Evolutionary conservation across 2,329 filamentous ascomycete genomes (phyloP).

Genomic region (Podosphaera fusca): DNA sequence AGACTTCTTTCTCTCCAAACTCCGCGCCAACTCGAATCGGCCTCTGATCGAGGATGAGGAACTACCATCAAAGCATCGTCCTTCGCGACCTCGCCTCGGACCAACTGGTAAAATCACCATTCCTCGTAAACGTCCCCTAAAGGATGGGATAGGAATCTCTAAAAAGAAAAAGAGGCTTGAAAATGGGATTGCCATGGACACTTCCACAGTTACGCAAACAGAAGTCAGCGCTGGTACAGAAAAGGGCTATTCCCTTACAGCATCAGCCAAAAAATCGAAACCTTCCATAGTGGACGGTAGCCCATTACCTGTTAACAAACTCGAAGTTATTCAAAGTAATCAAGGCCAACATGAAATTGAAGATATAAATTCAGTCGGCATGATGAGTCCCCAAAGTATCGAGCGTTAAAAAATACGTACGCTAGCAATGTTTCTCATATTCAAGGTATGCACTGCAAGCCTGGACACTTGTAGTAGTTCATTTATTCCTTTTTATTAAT

Average conservation of each 20-base stretch:
- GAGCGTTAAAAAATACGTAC: conserved; percentile 7
- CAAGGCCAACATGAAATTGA: conserved; percentile 36
- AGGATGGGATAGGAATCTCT: conserved; percentile 50
- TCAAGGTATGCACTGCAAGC: no score
- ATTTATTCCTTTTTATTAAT: no score
- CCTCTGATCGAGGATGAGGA: conserved; percentile 87
- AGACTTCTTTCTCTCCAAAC: conserved; percentile 75
- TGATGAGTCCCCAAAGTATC: conserved; percentile 63
- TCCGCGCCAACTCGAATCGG: conserved; percentile 63
- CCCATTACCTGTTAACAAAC: conserved; percentile 29
- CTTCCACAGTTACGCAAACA: conserved; percentile 11
- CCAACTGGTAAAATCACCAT: conserved; percentile 68
- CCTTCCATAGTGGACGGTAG: conserved; percentile 12
- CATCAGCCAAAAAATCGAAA: conserved; percentile 30
- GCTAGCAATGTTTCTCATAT: no score
- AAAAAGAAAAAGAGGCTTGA: conserved; percentile 74
- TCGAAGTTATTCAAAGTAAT: conserved; percentile 30
- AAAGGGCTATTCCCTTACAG: conserved; percentile 19
- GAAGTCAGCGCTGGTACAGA: conserved; percentile 18
- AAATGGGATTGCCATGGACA: conserved; percentile 19
- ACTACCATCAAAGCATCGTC: conserved; percentile 64
- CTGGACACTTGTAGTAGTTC: no score
- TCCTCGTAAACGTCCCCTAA: conserved; percentile 59
- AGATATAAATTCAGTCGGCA: conserved; percentile 44
- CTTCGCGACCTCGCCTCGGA: conserved; percentile 37